phyloP scores from a whole-genome alignment of 768 basidiomycete species.

The Pleurotus citrinopileatus region DNA sequence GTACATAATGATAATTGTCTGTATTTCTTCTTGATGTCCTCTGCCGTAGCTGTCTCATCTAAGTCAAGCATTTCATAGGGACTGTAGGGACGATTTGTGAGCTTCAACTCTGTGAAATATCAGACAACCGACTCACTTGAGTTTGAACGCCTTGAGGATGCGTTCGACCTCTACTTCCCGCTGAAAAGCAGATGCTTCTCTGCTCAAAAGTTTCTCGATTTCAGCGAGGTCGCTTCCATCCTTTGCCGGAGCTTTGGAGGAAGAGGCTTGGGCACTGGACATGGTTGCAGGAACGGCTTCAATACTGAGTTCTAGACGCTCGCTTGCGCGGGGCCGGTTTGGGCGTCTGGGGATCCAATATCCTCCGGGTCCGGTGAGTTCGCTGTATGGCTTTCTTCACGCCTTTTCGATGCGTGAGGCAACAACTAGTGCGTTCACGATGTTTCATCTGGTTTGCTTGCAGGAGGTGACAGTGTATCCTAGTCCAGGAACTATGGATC shows the following conservation, averaged over 20 bases:
- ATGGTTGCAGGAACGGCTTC: conserved; percentile 1
- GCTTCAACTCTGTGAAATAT: background rate
- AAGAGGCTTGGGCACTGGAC: conserved; percentile 10
- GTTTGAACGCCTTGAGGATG: conserved; percentile 91
- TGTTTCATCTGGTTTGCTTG: background rate
- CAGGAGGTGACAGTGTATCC: background rate
- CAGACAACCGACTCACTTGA: conserved; percentile 67
- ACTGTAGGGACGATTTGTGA: conserved; percentile 35
- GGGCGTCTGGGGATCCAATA: background rate
- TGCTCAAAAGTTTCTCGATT: conserved; percentile 74
- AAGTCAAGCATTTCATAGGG: conserved; percentile 94
- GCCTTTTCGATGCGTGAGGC: background rate
- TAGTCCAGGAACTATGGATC: background rate
- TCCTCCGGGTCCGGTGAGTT: background rate
- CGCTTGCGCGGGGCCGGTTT: background rate
- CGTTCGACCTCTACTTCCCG: conserved; percentile 88
- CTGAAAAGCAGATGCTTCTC: conserved; percentile 83
- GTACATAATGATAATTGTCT: conserved; percentile 81
- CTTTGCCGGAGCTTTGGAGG: conserved; percentile 11
- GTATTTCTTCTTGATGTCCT: conserved; percentile 89
- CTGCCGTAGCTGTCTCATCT: conserved; percentile 61
- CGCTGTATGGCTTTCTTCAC: background rate
- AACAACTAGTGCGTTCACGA: background rate
- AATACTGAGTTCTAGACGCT: background rate
- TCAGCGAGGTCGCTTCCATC: conserved; percentile 35